phyloP scores from a whole-genome alignment of 2,329 filamentous ascomycete species.

The Coleophoma eucalyptorum region DNA sequence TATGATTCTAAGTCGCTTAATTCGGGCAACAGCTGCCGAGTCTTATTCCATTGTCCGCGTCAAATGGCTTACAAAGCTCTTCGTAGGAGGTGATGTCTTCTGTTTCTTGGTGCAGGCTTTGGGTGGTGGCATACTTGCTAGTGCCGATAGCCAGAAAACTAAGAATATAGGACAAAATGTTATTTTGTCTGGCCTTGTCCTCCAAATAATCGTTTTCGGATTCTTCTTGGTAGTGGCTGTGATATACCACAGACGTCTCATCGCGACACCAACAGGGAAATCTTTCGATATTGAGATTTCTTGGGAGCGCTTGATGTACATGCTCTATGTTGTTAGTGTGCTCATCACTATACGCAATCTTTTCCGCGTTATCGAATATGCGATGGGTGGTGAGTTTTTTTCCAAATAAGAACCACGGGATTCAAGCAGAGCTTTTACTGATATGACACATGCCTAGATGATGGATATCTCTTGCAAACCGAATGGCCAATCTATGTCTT shows the following conservation, averaged over 20 bases:
- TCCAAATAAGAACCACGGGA: neutral
- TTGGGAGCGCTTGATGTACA: conserved; percentile 10
- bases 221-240: conserved; percentile 40
- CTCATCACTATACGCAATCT: neutral
- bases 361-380: neutral
- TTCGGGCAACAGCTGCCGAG: conserved; percentile 30
- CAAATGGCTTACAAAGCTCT: conserved; percentile 39
- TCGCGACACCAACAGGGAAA: neutral
- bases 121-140: conserved; percentile 27
- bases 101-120: conserved; percentile 37
- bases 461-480: conserved; percentile 33
- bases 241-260: conserved; percentile 38
- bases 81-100: conserved; percentile 39
- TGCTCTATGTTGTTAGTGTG: conserved; percentile 3
- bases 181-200: conserved; percentile 40
- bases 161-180: conserved; percentile 33
- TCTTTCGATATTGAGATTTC: conserved; percentile 7
- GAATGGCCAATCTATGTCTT: conserved; percentile 39
- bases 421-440: neutral
- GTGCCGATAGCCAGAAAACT: conserved; percentile 9
- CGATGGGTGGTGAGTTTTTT: neutral
- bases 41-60: conserved; percentile 32
- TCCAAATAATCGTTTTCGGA: conserved; percentile 46
- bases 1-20: conserved; percentile 33
- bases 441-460: conserved; percentile 16